Conservation (phyloP, 2,329 filamentous ascomycete species). For the Nigrograna mackinnonii region DNA sequence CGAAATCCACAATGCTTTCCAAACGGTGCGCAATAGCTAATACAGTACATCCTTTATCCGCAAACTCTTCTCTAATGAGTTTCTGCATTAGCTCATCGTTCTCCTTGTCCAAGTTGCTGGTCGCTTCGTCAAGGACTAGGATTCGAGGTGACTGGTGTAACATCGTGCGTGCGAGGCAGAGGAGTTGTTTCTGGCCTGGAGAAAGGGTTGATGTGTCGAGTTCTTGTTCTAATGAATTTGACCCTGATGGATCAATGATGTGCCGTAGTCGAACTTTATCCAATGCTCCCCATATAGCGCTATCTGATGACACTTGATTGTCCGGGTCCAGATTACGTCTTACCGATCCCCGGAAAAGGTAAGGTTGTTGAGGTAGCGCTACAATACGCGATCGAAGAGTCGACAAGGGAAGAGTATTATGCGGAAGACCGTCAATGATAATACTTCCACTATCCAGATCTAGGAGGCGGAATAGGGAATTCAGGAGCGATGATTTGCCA, state of each 20-base stretch:
- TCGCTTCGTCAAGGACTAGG: conserved; percentile 63
- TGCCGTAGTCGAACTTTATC: conserved; percentile 46
- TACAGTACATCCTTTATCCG: conserved; percentile 9
- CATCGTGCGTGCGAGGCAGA: conserved; percentile 58
- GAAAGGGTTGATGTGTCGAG: conserved; percentile 6
- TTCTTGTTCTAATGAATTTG: conserved; percentile 7
- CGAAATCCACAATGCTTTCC: conserved; percentile 11
- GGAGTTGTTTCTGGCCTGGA: conserved; percentile 55
- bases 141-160: conserved; percentile 55
- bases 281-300: conserved; percentile 45
- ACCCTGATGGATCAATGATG: conserved; percentile 24
- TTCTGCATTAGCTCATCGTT: conserved; percentile 13
- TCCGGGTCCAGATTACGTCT: conserved; percentile 51
- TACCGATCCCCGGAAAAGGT: conserved; percentile 50
- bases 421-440: conserved; percentile 51
- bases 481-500: conserved; percentile 53
- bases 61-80: conserved; percentile 10
- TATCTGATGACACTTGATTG: no score
- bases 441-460: conserved; percentile 46
- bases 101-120: conserved; percentile 53
- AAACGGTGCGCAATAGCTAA: conserved; percentile 9
- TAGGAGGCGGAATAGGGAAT: conserved; percentile 50
- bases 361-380: conserved; percentile 54
- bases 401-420: conserved; percentile 44
- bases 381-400: conserved; percentile 46